A percentile compares a stretch with the other conserved stretches of the same genome.
phyloP scores from a whole-genome alignment of 306 rosid genomes.

The Sophora flavescens region DNA sequence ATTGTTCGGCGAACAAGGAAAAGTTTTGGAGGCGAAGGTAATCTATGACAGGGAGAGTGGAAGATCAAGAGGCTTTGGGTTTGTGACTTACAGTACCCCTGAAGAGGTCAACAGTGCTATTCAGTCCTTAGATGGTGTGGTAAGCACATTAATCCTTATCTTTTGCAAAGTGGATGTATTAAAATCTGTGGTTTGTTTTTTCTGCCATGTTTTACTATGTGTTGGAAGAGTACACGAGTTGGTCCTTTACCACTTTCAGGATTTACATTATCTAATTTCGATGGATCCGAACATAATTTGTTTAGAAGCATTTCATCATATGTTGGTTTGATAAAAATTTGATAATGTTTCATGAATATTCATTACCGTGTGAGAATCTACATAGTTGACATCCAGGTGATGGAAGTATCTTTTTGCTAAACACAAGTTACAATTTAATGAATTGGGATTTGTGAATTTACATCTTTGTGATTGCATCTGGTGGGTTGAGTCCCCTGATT shows the following conservation, averaged over 20 bases:
- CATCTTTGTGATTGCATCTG: background rate
- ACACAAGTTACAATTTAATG: background rate
- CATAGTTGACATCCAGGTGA: background rate
- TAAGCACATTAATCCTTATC: constrained; percentile 51
- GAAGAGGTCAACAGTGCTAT: constrained; percentile 82
- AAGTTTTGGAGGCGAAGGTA: constrained; percentile 89
- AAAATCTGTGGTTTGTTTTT: background rate
- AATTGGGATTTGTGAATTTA: background rate
- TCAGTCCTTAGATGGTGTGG: constrained; percentile 82
- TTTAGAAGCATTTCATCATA: background rate
- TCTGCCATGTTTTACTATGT: constrained; percentile 17
- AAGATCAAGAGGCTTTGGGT: constrained; percentile 94
- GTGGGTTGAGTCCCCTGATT: background rate
- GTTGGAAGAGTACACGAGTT: background rate
- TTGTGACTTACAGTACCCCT: constrained; percentile 75
- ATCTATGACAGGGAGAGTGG: constrained; percentile 97
- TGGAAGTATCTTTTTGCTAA: background rate
- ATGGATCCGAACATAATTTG: background rate
- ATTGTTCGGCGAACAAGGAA: constrained; percentile 80
- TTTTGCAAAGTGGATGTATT: background rate
- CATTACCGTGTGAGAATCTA: background rate
- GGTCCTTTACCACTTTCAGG: background rate
- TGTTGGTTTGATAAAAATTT: background rate
- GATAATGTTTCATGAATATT: background rate
- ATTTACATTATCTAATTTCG: background rate